Base-by-base conservation (phyloP, 768 basidiomycete genomes). In the Clathrus columnatus region DNA sequence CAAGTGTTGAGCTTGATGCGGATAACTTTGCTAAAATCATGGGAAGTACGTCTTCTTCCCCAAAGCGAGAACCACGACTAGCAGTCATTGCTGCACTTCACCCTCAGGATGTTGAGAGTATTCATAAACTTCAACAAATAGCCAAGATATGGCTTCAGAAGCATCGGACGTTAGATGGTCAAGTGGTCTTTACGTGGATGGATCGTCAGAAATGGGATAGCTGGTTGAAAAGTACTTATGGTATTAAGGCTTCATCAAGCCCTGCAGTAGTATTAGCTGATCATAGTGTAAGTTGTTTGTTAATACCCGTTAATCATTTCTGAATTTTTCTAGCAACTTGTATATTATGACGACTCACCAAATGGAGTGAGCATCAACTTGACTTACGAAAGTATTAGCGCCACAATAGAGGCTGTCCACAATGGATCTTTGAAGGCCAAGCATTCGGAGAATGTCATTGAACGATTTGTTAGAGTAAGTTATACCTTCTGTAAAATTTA, bases 161-260 rank as follows among this genome's bases (percentile, higher is more conserved):
- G 51, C 63, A 61, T 48, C 58, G 58, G 43, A 66, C 51, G 57
- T 70, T 36, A n/a, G 54, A 52, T 42, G 69, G 76, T 30, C 77
- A 82, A 43, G 84, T 95, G 0, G 79, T 93, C 48, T 96, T 93
- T 69, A 77, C 85, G 7, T 92, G 86, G 85, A 92, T 96, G 81
- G 91, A 99, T 64, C 79, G 74, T 1, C 82, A 81, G 23, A 79
- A 76, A 68, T 97, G 95, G 93, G 75, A 69, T 23, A 83, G 79
- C 50, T 97, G 93, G 93, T 72, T 95, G 71, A 91, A 89, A 75
- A 84, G 82, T 61, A 91, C 91, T 83, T 98, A 97, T 70, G 84
- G 85, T 26, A 72, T 92, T 61, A 72, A 68, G 60, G 56, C 60
- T 7, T 60, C 48, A 7, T 52, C 57, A 0, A 66, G 65, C 21